Base-by-base conservation (phyloP, 257 asterid species). In the Coffea eugenioides region DNA sequence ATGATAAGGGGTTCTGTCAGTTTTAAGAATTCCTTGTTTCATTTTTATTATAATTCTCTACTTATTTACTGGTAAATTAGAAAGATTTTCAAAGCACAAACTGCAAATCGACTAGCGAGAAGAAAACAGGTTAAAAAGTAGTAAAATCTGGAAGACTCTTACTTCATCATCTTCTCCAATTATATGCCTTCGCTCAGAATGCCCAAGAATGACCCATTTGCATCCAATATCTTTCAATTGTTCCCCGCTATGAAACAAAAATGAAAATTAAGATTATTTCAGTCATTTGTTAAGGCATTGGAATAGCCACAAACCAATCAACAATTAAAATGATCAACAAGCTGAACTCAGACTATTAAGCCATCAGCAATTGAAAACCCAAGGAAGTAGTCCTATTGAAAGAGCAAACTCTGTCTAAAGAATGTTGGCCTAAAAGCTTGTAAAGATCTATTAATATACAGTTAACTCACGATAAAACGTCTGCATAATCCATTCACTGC, bases 151-250 rank as follows among this genome's bases (percentile, higher is more conserved):
- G 23, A 61, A 41, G 56, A 23, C 7, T 67, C 92, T 84, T 89
- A 96, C 99, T 80, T 92, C 90, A 86, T 96, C 92, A 75, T 87
- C 90, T 91, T 96, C 99, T 84, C 97, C 97, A 82, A 96, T 85
- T 69, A 96, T 54, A 83, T 94, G 98, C 80, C 98, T 91, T 72
- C 98, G 82, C 88, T 96, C 99, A 80, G 99, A 96, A 80, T 96
- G 99, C 73, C 99, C 99, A 77, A 94, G 90, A 86, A 96, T 89
- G 75, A 94, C 98, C 99, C 99, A 96, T 85, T 88, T 86, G 94
- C 97, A 92, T 62, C 99, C 99, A 76, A 96, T 69, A 90, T 96
- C 98, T 72, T 89, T 90, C 88, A 96, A 82, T 86, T 96, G 99
- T 73, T 96, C 99, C 80, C 86, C 97, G 43, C 99, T 96, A 76